These are phyloP conservation scores for Hypoxylon sp. DNA, from an alignment of 2,329 filamentous ascomycete genomes.

Conservation along the genomic window DNA sequence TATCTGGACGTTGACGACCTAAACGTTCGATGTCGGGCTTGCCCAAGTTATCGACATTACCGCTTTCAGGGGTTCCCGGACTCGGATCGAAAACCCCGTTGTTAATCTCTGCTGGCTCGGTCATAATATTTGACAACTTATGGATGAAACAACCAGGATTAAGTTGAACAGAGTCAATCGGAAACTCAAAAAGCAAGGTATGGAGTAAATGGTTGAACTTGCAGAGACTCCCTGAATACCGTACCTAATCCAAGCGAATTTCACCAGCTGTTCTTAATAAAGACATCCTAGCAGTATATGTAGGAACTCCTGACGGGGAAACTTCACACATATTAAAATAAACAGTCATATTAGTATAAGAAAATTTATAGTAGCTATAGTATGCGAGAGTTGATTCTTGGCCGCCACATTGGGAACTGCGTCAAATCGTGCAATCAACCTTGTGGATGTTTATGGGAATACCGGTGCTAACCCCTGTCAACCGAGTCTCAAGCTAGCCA, in stretches of 20 bases:
- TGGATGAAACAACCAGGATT: not conserved
- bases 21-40: constrained; percentile 66
- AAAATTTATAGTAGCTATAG: constrained; percentile 7
- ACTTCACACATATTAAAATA: not conserved
- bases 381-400: constrained; percentile 50
- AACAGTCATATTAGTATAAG: constrained; percentile 21
- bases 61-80: constrained; percentile 32
- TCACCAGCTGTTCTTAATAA: not conserved
- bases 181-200: not conserved
- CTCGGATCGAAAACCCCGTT: constrained; percentile 34
- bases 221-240: not conserved
- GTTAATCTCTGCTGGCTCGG: constrained; percentile 23
- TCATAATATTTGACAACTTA: constrained; percentile 20
- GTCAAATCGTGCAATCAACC: constrained; percentile 31
- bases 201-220: not conserved
- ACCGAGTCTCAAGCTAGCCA: constrained; percentile 6
- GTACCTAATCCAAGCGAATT: constrained; percentile 5
- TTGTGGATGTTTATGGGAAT: constrained; percentile 24
- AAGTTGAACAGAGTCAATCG: not conserved
- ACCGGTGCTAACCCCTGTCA: constrained; percentile 4
- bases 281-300: constrained; percentile 30
- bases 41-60: constrained; percentile 42
- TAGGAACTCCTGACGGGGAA: constrained; percentile 6
- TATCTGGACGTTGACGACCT: constrained; percentile 70
- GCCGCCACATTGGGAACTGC: constrained; percentile 41